A percentile compares a stretch with the other conserved stretches of the same genome.
phyloP scores from a whole-genome alignment of 192 early-diverging fungal genomes.

The Geosiphon pyriformis region DNA sequence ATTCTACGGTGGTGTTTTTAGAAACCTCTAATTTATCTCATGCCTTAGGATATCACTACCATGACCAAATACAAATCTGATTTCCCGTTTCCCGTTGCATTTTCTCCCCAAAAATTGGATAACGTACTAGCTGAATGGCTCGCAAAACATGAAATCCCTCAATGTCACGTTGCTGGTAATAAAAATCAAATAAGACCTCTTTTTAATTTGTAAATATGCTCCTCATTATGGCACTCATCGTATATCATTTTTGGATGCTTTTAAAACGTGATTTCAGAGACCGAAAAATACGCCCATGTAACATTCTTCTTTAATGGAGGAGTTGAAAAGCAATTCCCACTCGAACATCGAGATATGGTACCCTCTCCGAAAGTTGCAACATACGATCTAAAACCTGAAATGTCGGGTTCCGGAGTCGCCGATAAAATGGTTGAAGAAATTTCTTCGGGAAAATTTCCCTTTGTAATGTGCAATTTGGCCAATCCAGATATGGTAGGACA shows the following conservation, averaged over 20 bases:
- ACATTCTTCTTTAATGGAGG: constrained; percentile 99
- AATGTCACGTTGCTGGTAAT: constrained; percentile 82
- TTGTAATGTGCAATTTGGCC: constrained; percentile 99
- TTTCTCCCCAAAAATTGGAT: constrained; percentile 95
- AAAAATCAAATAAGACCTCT: no score
- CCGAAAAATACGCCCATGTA: constrained; percentile 99
- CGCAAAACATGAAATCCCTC: constrained; percentile 76
- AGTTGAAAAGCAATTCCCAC: constrained; percentile 80
- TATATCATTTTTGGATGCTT: no score
- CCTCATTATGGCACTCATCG: no score
- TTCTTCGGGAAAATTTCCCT: constrained; percentile 71
- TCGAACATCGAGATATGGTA: constrained; percentile 88
- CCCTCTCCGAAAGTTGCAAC: constrained; percentile 94
- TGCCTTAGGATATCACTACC: constrained; percentile 67
- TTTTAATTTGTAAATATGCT: no score
- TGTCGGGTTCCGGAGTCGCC: constrained; percentile 86
- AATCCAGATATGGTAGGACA: constrained; percentile 97
- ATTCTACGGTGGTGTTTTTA: no score
- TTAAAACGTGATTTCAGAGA: no score
- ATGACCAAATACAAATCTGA: constrained; percentile 99
- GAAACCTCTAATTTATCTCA: constrained; percentile 23
- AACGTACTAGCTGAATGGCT: constrained; percentile 98
- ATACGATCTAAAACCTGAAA: constrained; percentile 94
- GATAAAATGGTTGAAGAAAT: constrained; percentile 87
- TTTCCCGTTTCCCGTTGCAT: constrained; percentile 92